Conservation (phyloP, 495 filamentous ascomycete species). For the Annulohypoxylon maeteangense region DNA sequence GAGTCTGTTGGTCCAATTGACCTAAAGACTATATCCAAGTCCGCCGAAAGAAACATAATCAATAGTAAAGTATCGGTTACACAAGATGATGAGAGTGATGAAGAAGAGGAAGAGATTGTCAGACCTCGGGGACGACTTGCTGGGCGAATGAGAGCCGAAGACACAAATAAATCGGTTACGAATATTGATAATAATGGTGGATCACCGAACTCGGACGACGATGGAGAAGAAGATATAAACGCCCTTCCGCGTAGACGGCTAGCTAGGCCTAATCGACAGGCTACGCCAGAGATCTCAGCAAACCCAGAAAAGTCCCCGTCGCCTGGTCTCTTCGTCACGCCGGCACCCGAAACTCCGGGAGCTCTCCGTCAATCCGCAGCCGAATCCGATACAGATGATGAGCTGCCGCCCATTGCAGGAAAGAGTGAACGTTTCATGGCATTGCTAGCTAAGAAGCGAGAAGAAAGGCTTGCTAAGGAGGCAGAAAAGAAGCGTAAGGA, state of each 20-base stretch:
- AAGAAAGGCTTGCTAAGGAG: slow-evolving; percentile 74
- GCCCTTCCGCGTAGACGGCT: slow-evolving; percentile 45
- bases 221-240: slow-evolving; percentile 47
- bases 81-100: slow-evolving; percentile 48
- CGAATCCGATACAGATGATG: slow-evolving; percentile 57
- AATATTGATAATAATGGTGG: neutral
- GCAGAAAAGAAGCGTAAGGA: slow-evolving; percentile 61
- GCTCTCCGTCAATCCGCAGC: slow-evolving; percentile 26
- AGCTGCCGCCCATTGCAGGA: slow-evolving; percentile 56
- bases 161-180: slow-evolving; percentile 25
- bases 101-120: slow-evolving; percentile 63
- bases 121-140: slow-evolving; percentile 77
- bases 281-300: slow-evolving; percentile 46
- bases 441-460: slow-evolving; percentile 75
- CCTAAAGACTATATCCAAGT: slow-evolving; percentile 27
- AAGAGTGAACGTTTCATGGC: slow-evolving; percentile 71
- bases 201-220: slow-evolving; percentile 24
- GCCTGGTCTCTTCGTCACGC: slow-evolving; percentile 57
- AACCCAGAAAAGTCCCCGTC: slow-evolving; percentile 29
- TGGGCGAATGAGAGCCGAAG: slow-evolving; percentile 67
- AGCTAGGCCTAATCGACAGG: slow-evolving; percentile 48
- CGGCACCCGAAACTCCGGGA: slow-evolving; percentile 41
- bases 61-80: slow-evolving; percentile 11
- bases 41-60: slow-evolving; percentile 25
- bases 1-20: slow-evolving; percentile 33